Evolutionary conservation across 495 filamentous ascomycete species (phyloP).

Genomic region (Hypoxylon intermedium): DNA sequence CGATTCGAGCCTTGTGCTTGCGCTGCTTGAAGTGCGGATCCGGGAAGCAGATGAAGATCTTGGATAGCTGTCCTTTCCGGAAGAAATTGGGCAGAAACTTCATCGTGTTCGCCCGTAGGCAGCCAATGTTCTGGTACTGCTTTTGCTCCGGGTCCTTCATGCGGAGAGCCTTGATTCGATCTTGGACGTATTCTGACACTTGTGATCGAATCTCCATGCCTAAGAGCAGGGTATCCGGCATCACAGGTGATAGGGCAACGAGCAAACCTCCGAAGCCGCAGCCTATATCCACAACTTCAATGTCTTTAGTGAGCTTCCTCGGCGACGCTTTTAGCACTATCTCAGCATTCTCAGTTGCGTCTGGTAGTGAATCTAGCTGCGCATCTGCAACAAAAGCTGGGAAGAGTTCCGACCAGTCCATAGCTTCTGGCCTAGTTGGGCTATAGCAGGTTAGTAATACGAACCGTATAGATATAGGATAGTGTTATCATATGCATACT

Average conservation of each 20-base stretch:
- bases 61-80: conserved; percentile 72
- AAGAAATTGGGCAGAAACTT: conserved; percentile 99
- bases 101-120: conserved; percentile 93
- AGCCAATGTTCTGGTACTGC: conserved; percentile 83
- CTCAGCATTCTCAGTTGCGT: conserved; percentile 15
- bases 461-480: neutral
- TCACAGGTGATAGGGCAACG: conserved; percentile 78
- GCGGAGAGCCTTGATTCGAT: conserved; percentile 82
- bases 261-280: conserved; percentile 94
- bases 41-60: conserved; percentile 97
- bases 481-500: conserved; percentile 65
- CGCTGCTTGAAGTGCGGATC: conserved; percentile 97
- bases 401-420: conserved; percentile 90
- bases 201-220: conserved; percentile 91
- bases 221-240: conserved; percentile 83
- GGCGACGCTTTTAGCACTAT: conserved; percentile 27
- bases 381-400: conserved; percentile 65
- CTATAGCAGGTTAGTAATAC: conserved; percentile 53
- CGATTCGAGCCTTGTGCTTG: conserved; percentile 95
- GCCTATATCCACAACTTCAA: conserved; percentile 96
- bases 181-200: conserved; percentile 87
- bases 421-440: conserved; percentile 77
- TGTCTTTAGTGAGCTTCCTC: conserved; percentile 64
- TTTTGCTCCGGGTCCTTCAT: conserved; percentile 63
- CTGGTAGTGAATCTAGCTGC: conserved; percentile 9